Percentiles rank a stretch among this genome's conserved stretches.
Conservation (phyloP, 1,139 yeast genomes). For the Candida tropicalis region DNA sequence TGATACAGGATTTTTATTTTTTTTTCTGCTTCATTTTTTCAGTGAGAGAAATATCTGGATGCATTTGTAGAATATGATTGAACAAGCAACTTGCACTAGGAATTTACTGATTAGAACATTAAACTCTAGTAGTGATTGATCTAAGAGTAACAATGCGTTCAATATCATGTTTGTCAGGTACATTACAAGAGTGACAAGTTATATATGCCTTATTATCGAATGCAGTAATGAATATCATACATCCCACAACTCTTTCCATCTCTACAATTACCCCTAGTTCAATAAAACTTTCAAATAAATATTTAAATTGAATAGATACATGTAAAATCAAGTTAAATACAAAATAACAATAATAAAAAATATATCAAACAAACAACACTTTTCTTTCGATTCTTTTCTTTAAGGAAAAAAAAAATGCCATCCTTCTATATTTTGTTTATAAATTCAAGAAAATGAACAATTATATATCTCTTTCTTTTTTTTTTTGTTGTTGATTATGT, state of each 20-base stretch:
- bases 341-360: neutral
- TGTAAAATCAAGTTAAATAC: conserved; percentile 3
- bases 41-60: neutral
- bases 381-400: neutral
- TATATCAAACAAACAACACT: neutral
- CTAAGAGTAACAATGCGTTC: no score
- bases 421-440: conserved; percentile 5
- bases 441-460: conserved; percentile 6
- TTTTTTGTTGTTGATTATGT: neutral
- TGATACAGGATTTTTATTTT: neutral
- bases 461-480: neutral
- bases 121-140: no score
- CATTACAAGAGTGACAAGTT: no score
- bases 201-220: no score
- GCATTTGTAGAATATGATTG: neutral
- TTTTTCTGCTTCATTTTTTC: no score
- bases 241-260: no score
- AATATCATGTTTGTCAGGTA: no score
- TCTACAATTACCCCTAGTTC: no score
- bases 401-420: neutral
- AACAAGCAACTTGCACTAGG: no score
- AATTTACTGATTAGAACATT: no score
- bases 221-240: no score
- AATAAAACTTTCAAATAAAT: conserved; percentile 1
- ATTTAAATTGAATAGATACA: conserved; percentile 4